Percentiles rank a stretch among this genome's conserved stretches.
Evolutionary conservation across 208 protist genomes (phyloP).

Genomic region (Herpetomonas muscarum): DNA sequence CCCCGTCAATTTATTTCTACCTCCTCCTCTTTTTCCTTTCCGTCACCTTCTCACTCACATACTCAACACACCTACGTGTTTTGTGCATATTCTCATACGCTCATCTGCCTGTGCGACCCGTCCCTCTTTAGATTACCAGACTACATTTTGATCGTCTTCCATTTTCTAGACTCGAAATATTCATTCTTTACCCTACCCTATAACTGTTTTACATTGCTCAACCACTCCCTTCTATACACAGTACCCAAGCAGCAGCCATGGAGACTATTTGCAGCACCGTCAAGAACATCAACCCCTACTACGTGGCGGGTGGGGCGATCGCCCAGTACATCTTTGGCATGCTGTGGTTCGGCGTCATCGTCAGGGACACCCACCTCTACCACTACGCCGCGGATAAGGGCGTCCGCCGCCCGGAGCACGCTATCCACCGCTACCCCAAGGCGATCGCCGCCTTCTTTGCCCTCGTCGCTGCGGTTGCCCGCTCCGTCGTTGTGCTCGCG

Average conservation of each 20-base stretch:
- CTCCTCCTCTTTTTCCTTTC: conserved; percentile 7
- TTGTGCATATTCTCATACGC: not conserved
- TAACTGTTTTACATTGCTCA: no score
- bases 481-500: conserved; percentile 36
- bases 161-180: conserved; percentile 2
- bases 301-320: conserved; percentile 42
- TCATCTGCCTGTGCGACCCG: not conserved
- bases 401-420: conserved; percentile 73
- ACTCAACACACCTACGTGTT: conserved; percentile 15
- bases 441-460: conserved; percentile 28
- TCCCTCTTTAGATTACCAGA: not conserved
- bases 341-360: conserved; percentile 75
- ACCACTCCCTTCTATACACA: no score
- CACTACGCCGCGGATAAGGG: conserved; percentile 86
- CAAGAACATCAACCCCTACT: conserved; percentile 35
- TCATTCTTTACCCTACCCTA: no score
- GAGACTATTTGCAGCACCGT: conserved; percentile 7
- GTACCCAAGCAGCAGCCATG: no score
- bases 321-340: conserved; percentile 71
- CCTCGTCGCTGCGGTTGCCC: conserved; percentile 40
- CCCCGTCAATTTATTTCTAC: not conserved
- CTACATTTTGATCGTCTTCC: not conserved
- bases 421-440: conserved; percentile 57
- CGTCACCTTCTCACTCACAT: not conserved
- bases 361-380: conserved; percentile 66